phyloP scores from a whole-genome alignment of 495 filamentous ascomycete genomes.

The Ramalina intermedia region DNA sequence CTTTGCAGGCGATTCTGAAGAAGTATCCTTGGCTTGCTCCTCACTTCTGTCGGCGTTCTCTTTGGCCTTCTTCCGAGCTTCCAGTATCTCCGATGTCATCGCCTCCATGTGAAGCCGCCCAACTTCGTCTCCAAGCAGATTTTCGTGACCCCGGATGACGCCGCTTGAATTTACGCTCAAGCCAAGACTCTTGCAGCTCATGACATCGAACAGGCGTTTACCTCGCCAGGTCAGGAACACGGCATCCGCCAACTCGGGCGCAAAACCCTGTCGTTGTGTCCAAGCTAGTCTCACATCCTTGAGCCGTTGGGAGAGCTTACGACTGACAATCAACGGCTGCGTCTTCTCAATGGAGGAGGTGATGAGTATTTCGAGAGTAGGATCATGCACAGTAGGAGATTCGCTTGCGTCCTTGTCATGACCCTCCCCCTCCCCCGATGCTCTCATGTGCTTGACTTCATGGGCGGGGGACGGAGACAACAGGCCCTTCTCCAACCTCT shows the following conservation, averaged over 20 bases:
- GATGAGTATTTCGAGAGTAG: conserved; percentile 57
- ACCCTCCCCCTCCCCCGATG: conserved; percentile 1
- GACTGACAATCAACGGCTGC: conserved; percentile 48
- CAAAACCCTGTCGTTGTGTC: conserved; percentile 46
- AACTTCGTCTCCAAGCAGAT: conserved; percentile 18
- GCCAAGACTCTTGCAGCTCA: conserved; percentile 54
- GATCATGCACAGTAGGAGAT: conserved; percentile 10
- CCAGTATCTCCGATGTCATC: conserved; percentile 43
- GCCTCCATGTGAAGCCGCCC: conserved; percentile 44
- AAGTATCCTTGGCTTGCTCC: conserved; percentile 13
- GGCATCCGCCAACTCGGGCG: conserved; percentile 25
- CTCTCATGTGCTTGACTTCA: conserved; percentile 6
- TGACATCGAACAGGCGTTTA: conserved; percentile 55
- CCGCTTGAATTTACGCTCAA: conserved; percentile 22
- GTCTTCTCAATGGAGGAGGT: conserved; percentile 48
- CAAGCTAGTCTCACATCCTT: conserved; percentile 52
- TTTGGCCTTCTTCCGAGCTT: conserved; percentile 13
- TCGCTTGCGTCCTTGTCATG: not conserved
- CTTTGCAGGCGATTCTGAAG: conserved; percentile 20
- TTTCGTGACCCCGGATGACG: conserved; percentile 8
- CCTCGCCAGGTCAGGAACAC: conserved; percentile 72
- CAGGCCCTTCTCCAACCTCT: conserved; percentile 14
- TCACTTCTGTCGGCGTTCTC: not conserved
- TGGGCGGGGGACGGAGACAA: not conserved
- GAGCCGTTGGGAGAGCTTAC: conserved; percentile 48